A percentile compares a stretch with the other conserved stretches of the same genome.
These are phyloP conservation scores for Dillenia suffruticosa DNA, from an alignment of 164 flowering plant genomes.

Conservation along the genomic window DNA sequence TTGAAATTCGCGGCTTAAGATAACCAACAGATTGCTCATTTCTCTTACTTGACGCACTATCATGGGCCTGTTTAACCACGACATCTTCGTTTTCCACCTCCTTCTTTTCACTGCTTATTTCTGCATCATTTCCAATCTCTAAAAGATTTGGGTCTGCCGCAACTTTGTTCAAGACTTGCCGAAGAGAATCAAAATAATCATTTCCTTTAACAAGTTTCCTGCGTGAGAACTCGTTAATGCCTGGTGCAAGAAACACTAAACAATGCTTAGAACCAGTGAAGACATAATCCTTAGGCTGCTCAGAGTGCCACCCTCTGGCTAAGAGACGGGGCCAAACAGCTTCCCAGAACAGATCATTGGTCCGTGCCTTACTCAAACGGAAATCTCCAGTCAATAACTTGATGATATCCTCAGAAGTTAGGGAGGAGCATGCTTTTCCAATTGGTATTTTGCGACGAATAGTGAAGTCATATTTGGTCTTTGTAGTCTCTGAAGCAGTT, in stretches of 20 bases:
- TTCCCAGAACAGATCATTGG: slow-evolving; percentile 34
- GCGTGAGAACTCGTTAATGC: slow-evolving; percentile 67
- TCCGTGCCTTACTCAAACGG: slow-evolving; percentile 29
- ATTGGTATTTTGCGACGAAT: slow-evolving; percentile 49
- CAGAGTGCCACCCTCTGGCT: slow-evolving; percentile 41
- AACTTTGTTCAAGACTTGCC: slow-evolving; percentile 66
- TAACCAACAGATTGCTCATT: slow-evolving; percentile 33
- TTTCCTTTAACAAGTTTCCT: slow-evolving; percentile 61
- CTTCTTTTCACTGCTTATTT: slow-evolving; percentile 13
- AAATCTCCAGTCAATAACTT: slow-evolving; percentile 47
- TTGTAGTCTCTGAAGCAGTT: slow-evolving; percentile 31
- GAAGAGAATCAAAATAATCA: slow-evolving; percentile 71
- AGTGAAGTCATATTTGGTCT: slow-evolving; percentile 29
- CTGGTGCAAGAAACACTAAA: slow-evolving; percentile 73
- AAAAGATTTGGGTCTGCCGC: slow-evolving; percentile 64
- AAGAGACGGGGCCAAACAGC: slow-evolving; percentile 42
- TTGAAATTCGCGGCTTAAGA: slow-evolving; percentile 48
- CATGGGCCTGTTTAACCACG: slow-evolving; percentile 21
- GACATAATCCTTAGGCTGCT: slow-evolving; percentile 40
- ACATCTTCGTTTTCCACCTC: slow-evolving; percentile 23
- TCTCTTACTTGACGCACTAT: slow-evolving; percentile 19
- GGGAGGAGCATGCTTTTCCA: slow-evolving; percentile 72
- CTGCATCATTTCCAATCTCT: slow-evolving; percentile 48
- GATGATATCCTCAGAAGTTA: slow-evolving; percentile 58
- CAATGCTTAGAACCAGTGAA: slow-evolving; percentile 32